Base-by-base conservation (phyloP, 1,139 yeast species). In the Suhomyces maxii region DNA sequence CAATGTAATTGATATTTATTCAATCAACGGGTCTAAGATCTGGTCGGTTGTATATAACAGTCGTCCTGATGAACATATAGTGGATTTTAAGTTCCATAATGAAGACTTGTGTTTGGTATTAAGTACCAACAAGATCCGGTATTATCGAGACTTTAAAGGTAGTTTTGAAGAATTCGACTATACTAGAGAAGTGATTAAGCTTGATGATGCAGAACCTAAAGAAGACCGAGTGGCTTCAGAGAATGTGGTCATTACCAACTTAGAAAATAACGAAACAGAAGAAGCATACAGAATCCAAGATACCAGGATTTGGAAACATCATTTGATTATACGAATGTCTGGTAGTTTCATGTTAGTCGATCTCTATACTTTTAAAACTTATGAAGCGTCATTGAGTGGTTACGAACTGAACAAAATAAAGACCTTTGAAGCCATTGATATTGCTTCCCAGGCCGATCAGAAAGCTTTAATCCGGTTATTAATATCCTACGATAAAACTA, bases 71-170 rank as follows among this genome's bases (percentile, higher is more conserved):
- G 77, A 79, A 8, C 79, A 88, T 42, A 70, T 80, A 0, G 79
- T 80, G 8, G 75, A 85, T 23, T 83, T 82, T 36, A 82, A 83
- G 28, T 75, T 74, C 52, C 46, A 80, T 62, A 80, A 46, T 49
- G 95, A 88, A 53, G 75, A 79, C 45, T 70, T 90, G 46, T 66
- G 86, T 14, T 79, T 89, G 8, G 79, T 89, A 0, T 65, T 86
- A 30, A 77, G 75, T 35, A 74, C 75, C 47, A 77, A 89, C 1
- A 71, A 73, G 34, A 80, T 79, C 36, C 69, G 97, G 50, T 69
- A 77, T 41, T 91, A 90, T 60, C 67, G 77, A 41, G 91, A 88
- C 54, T 82, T 87, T 51, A 80, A 80, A 33, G 89, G 89, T 6
- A 82, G 79, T 45, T 83, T 84, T 57, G 74, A 77, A 41, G 89